phyloP scores from a whole-genome alignment of 148 eudicot genomes.

The Chenopodium album region DNA sequence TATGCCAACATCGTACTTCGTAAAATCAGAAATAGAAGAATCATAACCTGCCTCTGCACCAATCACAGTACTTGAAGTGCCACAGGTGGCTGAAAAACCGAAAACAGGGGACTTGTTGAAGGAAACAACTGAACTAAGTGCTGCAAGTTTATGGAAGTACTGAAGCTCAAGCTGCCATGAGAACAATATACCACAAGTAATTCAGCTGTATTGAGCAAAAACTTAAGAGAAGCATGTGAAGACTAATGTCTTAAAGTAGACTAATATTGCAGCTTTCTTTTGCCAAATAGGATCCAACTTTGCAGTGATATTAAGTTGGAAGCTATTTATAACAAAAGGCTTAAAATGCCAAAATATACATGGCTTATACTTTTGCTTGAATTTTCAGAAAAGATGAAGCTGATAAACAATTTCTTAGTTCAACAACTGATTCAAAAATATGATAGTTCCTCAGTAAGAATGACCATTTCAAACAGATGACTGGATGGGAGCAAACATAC shows the following conservation, averaged over 20 bases:
- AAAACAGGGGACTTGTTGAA: constrained; percentile 68
- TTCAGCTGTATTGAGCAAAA: neutral
- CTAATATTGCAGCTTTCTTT: neutral
- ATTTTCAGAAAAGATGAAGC: neutral
- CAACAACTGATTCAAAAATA: neutral
- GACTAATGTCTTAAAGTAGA: neutral
- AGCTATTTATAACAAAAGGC: neutral
- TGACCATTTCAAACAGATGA: neutral
- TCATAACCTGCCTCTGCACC: constrained; percentile 74
- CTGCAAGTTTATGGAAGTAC: constrained; percentile 76
- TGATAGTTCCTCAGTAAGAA: neutral
- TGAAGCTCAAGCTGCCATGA: constrained; percentile 69
- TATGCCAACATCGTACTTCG: constrained; percentile 69
- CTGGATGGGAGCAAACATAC: neutral
- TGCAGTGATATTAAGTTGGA: neutral
- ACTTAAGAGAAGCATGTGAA: neutral
- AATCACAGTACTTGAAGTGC: constrained; percentile 47
- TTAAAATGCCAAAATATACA: neutral
- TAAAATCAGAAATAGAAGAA: constrained; percentile 56
- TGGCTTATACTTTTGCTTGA: neutral
- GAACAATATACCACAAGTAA: neutral
- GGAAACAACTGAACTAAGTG: constrained; percentile 61
- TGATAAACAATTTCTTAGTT: neutral
- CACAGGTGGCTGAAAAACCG: constrained; percentile 73
- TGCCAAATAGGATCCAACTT: neutral